Evolutionary conservation across 2,329 filamentous ascomycete genomes (phyloP).

Genomic region (Cercospora sp.): DNA sequence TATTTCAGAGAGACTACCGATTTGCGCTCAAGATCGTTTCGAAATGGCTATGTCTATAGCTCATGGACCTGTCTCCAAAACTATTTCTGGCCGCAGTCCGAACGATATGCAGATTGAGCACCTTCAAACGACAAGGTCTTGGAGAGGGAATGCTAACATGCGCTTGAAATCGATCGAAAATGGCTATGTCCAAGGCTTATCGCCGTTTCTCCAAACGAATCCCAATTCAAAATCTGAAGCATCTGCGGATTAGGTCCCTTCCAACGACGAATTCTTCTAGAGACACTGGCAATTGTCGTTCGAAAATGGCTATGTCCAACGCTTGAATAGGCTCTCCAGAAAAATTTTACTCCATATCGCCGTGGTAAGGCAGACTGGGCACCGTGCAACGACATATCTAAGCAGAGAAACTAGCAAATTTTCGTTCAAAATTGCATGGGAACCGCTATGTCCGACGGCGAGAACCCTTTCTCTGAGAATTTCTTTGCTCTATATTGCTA

Average conservation of each 20-base stretch:
- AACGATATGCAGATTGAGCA: too few species aligned
- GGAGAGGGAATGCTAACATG: too few species aligned
- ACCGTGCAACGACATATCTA: background rate
- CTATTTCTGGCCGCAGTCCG: too few species aligned
- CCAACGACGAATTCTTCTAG: background rate
- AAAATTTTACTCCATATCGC: background rate
- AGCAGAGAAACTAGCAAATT: background rate
- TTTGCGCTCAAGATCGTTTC: too few species aligned
- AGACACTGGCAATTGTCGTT: background rate
- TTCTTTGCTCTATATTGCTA: background rate
- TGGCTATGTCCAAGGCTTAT: background rate
- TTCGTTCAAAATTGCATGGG: background rate
- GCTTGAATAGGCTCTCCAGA: background rate
- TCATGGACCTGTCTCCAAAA: too few species aligned
- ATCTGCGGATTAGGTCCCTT: background rate
- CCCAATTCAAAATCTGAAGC: background rate
- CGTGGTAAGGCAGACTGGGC: background rate
- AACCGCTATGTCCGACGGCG: background rate
- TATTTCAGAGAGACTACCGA: too few species aligned
- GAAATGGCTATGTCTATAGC: too few species aligned
- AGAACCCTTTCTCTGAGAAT: background rate
- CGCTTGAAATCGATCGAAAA: background rate
- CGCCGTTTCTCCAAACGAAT: background rate
- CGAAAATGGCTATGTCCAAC: background rate
- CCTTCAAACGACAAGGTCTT: too few species aligned